phyloP scores from a whole-genome alignment of 169 alveolate species.

The Plasmodium gaboni region DNA sequence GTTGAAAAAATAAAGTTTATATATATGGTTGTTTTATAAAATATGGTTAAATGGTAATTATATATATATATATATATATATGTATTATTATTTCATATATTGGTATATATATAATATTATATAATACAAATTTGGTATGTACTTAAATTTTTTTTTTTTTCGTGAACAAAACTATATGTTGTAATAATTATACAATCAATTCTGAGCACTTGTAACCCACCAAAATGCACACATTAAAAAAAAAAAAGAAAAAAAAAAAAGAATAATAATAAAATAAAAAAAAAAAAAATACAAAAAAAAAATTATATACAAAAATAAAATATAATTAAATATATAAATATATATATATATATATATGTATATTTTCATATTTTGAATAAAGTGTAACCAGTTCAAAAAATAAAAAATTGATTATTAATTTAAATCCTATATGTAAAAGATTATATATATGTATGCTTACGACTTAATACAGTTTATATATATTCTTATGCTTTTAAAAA shows the following conservation, averaged over 20 bases:
- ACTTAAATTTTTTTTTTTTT: not conserved
- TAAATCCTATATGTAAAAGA: too few relatives aligned
- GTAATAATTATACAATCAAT: conserved; percentile 20
- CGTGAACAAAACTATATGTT: conserved; percentile 21
- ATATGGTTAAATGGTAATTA: not conserved
- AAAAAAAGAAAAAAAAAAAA: conserved; percentile 21
- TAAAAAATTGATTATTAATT: too few relatives aligned
- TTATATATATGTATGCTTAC: too few relatives aligned
- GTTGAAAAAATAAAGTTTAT: too few relatives aligned
- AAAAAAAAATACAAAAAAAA: not conserved
- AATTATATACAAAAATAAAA: not conserved
- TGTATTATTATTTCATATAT: not conserved
- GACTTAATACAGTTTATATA: too few relatives aligned
- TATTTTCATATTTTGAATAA: too few relatives aligned
- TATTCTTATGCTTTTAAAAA: too few relatives aligned
- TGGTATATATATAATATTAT: not conserved
- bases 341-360: too few relatives aligned
- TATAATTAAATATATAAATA: not conserved
- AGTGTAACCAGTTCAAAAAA: too few relatives aligned
- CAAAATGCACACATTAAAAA: conserved; percentile 55
- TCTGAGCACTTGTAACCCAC: conserved; percentile 31
- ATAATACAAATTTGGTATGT: not conserved
- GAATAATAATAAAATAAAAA: not conserved
- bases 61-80: not conserved
- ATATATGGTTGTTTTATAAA: too few relatives aligned